Base-by-base conservation (phyloP, 2,329 filamentous ascomycete genomes). In the Fusarium pseudograminearum region DNA sequence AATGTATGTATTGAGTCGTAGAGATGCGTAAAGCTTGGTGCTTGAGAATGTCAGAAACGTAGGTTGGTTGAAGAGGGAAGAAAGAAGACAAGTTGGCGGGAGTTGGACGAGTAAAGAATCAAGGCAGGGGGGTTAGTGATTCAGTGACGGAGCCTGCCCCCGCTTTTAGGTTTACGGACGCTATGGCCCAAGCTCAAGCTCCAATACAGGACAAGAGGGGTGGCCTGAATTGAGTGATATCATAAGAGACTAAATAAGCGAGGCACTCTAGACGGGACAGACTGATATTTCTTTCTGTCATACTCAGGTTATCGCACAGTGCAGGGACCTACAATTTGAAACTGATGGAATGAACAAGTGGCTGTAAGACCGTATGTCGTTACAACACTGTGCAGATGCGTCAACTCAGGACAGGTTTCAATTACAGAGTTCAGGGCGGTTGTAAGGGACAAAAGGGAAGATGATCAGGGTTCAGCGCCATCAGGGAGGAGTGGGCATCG, bases 131-230 rank as follows among this genome's bases (percentile, higher is more conserved):
- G 42, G 52, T 46, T 28, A 53, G 61, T 57, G 46, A 71, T 71
- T 67, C 67, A 69, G 65, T 71, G 67, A 70, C 67, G 63, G 57
- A 71, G 41, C 53, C 57, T 55, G 56, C 47, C 63, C 67, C 67
- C 67, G 58, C 67, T 70, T 71, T 56, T 52, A 50, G 46, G 46
- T 50, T 31, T n/a, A 11, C 28, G 18, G 26, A 31, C 28, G 44
- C 20, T 22, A 51, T 67, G 67, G 45, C 63, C 67, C 68, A 57
- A 71, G 67, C 63, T 70, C 51, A 36, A 41, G 36, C 48, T 52
- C n/a, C 33, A 50, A 36, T n/a, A 33, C 22, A 52, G 34, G 34
- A 52, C 40, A 24, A 24, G 18, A n/a, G 24, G 42, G 26, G 44
- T n/a, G 26, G 42, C 42, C 26, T 45, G 41, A 18, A 44, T 26